These are phyloP conservation scores for Conticribra guillardii DNA, from an alignment of 108 stramenopile genomes.

Conservation along the genomic window DNA sequence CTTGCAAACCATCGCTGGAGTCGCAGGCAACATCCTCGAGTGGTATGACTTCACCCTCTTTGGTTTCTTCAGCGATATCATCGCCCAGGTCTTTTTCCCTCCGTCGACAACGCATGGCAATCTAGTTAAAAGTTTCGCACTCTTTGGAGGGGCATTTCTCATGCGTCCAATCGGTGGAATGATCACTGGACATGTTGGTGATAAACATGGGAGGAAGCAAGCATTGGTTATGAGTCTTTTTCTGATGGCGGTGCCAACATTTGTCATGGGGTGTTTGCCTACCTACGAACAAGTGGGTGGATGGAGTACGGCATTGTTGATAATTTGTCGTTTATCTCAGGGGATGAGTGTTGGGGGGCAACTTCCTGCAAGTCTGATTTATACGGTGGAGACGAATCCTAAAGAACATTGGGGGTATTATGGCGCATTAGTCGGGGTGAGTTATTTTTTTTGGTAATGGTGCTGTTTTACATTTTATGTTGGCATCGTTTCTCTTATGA, in stretches of 20 bases:
- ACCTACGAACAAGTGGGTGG: constrained; percentile 61
- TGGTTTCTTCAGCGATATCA: constrained; percentile 80
- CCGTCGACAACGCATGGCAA: constrained; percentile 30
- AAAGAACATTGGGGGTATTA: constrained; percentile 32
- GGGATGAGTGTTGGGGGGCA: constrained; percentile 74
- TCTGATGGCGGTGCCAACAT: constrained; percentile 57
- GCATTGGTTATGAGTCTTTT: constrained; percentile 61
- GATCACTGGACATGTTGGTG: constrained; percentile 64
- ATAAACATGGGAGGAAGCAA: constrained; percentile 65
- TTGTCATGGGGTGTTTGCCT: constrained; percentile 75
- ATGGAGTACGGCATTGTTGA: constrained; percentile 48
- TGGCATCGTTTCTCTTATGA: neutral
- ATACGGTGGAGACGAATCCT: constrained; percentile 59
- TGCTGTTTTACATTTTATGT: neutral
- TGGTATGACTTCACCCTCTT: constrained; percentile 93
- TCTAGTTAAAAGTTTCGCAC: constrained; percentile 54
- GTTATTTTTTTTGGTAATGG: constrained; percentile 21
- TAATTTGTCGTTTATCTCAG: constrained; percentile 63
- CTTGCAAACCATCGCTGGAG: constrained; percentile 46
- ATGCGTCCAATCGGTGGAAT: constrained; percentile 73
- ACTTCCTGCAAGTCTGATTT: constrained; percentile 60
- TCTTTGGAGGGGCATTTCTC: constrained; percentile 77
- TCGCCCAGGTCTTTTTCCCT: constrained; percentile 81
- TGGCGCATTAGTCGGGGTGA: constrained; percentile 14
- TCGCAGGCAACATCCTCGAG: constrained; percentile 61